Conservation (phyloP, 2,329 filamentous ascomycete genomes). For the Diaporthe nobilis region DNA sequence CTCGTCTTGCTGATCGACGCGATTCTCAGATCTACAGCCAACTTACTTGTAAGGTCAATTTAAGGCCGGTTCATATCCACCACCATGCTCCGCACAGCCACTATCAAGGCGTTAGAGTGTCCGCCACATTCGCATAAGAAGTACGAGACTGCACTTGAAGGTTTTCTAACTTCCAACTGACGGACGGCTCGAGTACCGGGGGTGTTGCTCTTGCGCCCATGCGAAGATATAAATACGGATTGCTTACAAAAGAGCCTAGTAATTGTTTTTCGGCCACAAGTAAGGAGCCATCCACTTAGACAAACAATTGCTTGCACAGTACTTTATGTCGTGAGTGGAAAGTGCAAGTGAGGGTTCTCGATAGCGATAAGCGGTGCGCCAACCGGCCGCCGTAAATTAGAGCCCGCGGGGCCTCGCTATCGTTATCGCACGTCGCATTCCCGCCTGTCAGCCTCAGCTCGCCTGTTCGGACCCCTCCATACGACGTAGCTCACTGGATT, state of each 20-base stretch:
- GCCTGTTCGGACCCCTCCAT: constrained; percentile 25
- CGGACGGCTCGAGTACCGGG: too few species aligned
- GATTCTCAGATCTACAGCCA: background rate
- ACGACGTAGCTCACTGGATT: background rate
- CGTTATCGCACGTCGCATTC: constrained; percentile 14
- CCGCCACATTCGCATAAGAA: too few species aligned
- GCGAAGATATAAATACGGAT: background rate
- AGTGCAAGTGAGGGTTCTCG: background rate
- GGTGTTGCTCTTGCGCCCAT: background rate
- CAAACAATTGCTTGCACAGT: background rate
- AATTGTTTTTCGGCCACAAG: background rate
- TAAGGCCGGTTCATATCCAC: background rate
- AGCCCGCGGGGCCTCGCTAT: constrained; percentile 13
- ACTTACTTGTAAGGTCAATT: background rate
- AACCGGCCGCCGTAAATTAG: constrained; percentile 3
- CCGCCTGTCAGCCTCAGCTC: constrained; percentile 17
- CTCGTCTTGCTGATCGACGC: background rate
- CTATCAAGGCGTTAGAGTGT: background rate
- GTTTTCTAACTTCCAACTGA: background rate
- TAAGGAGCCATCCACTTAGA: background rate
- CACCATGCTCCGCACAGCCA: background rate
- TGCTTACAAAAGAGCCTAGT: background rate
- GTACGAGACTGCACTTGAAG: background rate
- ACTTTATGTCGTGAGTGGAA: background rate
- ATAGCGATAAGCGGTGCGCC: constrained; percentile 25